Conservation (phyloP, 2,329 filamentous ascomycete species). For the Cladosporium sp. region DNA sequence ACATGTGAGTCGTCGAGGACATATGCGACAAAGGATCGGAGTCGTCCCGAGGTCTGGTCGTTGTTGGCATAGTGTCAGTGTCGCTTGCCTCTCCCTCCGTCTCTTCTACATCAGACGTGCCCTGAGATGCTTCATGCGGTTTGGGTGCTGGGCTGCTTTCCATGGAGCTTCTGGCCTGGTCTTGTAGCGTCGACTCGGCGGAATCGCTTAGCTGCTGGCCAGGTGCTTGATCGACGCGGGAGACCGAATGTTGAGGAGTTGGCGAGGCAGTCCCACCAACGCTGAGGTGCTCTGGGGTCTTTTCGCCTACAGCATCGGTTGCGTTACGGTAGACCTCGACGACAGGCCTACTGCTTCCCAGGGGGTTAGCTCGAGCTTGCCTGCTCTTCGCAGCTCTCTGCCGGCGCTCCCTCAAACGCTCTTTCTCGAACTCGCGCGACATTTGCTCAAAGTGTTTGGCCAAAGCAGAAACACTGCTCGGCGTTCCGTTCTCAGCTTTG, state of each 20-base stretch:
- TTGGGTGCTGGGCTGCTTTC: not conserved
- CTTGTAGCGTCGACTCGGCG: not conserved
- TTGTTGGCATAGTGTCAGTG: slow-evolving; percentile 69
- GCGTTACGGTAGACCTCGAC: slow-evolving; percentile 95
- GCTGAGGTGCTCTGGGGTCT: slow-evolving; percentile 9
- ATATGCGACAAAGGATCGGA: slow-evolving; percentile 26
- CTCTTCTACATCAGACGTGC: slow-evolving; percentile 15
- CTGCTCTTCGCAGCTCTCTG: slow-evolving; percentile 71
- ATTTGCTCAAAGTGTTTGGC: slow-evolving; percentile 95
- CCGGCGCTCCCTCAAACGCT: slow-evolving; percentile 77
- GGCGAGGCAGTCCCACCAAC: slow-evolving; percentile 1
- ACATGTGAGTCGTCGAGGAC: slow-evolving; percentile 52
- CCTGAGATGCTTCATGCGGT: not conserved
- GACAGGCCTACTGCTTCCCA: slow-evolving; percentile 88
- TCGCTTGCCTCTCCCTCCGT: slow-evolving; percentile 47
- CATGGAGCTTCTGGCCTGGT: slow-evolving; percentile 1
- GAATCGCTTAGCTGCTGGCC: not conserved
- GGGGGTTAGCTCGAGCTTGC: slow-evolving; percentile 74
- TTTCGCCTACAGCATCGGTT: slow-evolving; percentile 67
- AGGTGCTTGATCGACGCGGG: slow-evolving; percentile 5
- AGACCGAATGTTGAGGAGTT: not conserved
- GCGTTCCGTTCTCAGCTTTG: slow-evolving; percentile 48
- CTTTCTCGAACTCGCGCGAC: slow-evolving; percentile 92
- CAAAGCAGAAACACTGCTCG: slow-evolving; percentile 76
- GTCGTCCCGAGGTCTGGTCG: slow-evolving; percentile 53